Evolutionary conservation across 805 yeast species (phyloP).

Genomic region (Candida silvatica): DNA sequence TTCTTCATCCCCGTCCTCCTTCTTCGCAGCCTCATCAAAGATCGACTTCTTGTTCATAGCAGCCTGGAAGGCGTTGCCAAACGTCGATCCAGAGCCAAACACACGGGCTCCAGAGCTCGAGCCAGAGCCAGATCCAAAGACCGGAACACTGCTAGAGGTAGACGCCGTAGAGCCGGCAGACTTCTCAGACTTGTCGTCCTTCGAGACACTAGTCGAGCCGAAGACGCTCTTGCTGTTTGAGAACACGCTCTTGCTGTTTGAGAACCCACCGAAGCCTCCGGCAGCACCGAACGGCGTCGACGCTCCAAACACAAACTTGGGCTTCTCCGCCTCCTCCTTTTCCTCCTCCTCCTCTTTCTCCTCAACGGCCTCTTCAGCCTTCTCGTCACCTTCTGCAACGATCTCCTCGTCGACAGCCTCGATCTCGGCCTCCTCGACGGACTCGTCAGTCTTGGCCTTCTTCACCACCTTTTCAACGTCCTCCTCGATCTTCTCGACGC

Average conservation of each 20-base stretch:
- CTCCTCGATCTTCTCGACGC: neutral
- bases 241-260: constrained; percentile 26
- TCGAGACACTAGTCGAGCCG: neutral
- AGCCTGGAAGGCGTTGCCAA: constrained; percentile 47
- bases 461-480: constrained; percentile 1
- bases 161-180: too few relatives aligned
- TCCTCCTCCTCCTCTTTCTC: neutral
- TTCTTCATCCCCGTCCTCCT: constrained; percentile 7
- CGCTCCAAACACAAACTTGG: constrained; percentile 50
- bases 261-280: constrained; percentile 27
- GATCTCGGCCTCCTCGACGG: neutral
- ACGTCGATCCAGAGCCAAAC: constrained; percentile 37
- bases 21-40: constrained; percentile 31
- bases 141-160: neutral
- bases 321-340: constrained; percentile 12
- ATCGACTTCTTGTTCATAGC: constrained; percentile 48
- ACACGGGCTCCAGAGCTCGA: constrained; percentile 13
- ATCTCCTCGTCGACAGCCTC: neutral
- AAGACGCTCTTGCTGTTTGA: constrained; percentile 12
- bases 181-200: neutral
- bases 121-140: too few relatives aligned
- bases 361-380: neutral
- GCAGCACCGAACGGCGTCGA: constrained; percentile 40
- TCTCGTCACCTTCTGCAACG: neutral
- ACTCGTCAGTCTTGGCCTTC: neutral